Evolutionary conservation across 176 grass and related monocot species (phyloP), one percentile per base, ranked within the genome.

Genomic region (Neostapfia colusana): DNA sequence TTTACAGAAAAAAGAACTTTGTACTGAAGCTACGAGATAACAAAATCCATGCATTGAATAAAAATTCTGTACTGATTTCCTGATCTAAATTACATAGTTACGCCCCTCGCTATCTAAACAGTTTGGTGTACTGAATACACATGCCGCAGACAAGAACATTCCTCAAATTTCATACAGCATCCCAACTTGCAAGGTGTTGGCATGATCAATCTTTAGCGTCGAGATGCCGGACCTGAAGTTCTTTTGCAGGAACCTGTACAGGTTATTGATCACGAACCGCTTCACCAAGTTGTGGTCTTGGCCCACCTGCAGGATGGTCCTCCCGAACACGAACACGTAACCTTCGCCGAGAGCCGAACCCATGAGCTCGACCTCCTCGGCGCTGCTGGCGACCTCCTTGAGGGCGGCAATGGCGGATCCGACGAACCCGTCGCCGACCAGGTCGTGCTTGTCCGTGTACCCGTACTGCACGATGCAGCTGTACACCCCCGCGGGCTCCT

Each of bases 211-310:
- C 65, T 77, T 79, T 1, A 89, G 38, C 2, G 57, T 86, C 5
- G 83, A 79, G 5, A 89, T 60, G 26, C 69, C 61, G 0, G 87
- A 89, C 42, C 73, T 85, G 66, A 85, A 89, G 49, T 81, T 89
- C 41, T 85, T 89, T 77, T 85, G 82, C 82, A 85, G 62, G 72
- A 89, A 85, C 49, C 77, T 84, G 61, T 85, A 85, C 10, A 89
- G 11, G 48, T 61, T 15, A 8, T 81, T 65, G 46, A 81, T 49
- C 14, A 85, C 31, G 26, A 89, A 73, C 0, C 67, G 65, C 53
- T 66, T 45, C 48, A 81, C 39, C 72, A 58, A 78, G 14, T 54
- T 62, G 10, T 21, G 70, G 48, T 10, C 28, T 34, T 27, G 17
- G 25, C 31, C 36, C 49, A 60, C 62, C 24, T 59, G 65, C 57